These are phyloP conservation scores for Malassezia vespertilionis DNA, from an alignment of 1,284 basidiomycete genomes.

Conservation along the genomic window DNA sequence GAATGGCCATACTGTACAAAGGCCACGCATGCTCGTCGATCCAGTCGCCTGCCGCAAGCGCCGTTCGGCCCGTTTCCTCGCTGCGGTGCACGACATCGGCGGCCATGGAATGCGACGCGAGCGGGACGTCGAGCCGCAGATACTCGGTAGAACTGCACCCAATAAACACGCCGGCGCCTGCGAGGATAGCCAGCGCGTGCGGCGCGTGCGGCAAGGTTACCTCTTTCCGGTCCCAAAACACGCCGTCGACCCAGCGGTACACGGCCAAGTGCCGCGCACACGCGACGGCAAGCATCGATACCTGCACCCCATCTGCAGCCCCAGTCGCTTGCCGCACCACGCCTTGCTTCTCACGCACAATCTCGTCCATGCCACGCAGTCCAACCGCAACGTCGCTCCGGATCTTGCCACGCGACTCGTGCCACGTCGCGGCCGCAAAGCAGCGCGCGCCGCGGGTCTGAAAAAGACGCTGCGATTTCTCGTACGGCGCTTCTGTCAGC, in stretches of 20 bases:
- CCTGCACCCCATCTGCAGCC: no score
- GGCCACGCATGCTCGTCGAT: slow-evolving; percentile 10
- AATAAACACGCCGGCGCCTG: slow-evolving; percentile 1
- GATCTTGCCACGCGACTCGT: slow-evolving; percentile 3
- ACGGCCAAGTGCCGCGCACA: slow-evolving; percentile 73
- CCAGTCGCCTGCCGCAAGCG: slow-evolving; percentile 1
- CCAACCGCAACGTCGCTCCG: slow-evolving; percentile 3
- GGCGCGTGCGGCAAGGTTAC: slow-evolving; percentile 71
- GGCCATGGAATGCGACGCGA: slow-evolving; percentile 3
- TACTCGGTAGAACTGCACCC: slow-evolving; percentile 6
- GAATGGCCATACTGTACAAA: slow-evolving; percentile 4
- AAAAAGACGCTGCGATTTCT: neutral
- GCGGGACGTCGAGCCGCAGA: slow-evolving; percentile 5
- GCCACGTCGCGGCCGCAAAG: slow-evolving; percentile 3
- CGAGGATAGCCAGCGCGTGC: slow-evolving; percentile 57
- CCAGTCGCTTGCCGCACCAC: neutral
- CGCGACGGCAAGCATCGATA: slow-evolving; percentile 72
- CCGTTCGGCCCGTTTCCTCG: slow-evolving; percentile 1
- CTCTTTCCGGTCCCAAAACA: slow-evolving; percentile 67
- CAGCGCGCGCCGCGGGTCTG: neutral
- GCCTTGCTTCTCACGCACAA: slow-evolving; percentile 12
- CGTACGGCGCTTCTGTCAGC: neutral
- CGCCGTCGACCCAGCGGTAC: slow-evolving; percentile 71
- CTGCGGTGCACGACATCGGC: slow-evolving; percentile 3
- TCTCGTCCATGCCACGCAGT: slow-evolving; percentile 18